Conservation (phyloP, 2,329 filamentous ascomycete species). For the Calonectria montana region DNA sequence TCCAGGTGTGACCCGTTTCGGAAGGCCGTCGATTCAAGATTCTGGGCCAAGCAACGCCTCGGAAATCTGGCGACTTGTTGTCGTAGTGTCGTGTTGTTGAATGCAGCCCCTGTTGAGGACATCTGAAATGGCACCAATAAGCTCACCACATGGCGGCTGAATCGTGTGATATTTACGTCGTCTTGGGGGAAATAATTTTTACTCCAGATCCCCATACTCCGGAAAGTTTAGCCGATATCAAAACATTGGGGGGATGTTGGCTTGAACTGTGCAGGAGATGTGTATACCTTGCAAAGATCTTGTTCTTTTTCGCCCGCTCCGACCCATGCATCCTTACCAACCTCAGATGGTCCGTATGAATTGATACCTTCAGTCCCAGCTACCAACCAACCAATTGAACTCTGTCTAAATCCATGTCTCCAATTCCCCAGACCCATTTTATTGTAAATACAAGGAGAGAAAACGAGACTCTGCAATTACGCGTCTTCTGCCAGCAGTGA, state of each 20-base stretch:
- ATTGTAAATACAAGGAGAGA: too few species aligned
- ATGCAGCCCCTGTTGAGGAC: conserved; percentile 16
- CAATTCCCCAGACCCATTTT: too few species aligned
- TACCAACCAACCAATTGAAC: too few species aligned
- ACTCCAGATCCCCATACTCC: not conserved
- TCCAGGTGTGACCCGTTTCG: not conserved
- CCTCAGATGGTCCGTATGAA: too few species aligned
- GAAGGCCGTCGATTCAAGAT: conserved; percentile 11
- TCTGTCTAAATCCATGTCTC: too few species aligned
- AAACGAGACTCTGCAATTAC: too few species aligned
- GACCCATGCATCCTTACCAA: too few species aligned
- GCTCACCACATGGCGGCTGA: not conserved
- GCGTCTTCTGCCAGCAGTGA: too few species aligned
- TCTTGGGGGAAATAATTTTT: not conserved
- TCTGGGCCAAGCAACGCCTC: conserved; percentile 18
- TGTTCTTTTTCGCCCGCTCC: too few species aligned
- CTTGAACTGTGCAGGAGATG: too few species aligned
- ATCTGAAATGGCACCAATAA: conserved; percentile 26
- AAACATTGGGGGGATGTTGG: conserved; percentile 5
- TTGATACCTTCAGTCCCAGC: too few species aligned
- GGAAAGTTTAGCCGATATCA: not conserved
- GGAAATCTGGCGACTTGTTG: conserved; percentile 29
- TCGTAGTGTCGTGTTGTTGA: conserved; percentile 17
- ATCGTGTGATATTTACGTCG: conserved; percentile 14
- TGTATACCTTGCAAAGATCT: too few species aligned